Conservation (phyloP, 495 filamentous ascomycete species). For the Chaetomidium leptoderma region DNA sequence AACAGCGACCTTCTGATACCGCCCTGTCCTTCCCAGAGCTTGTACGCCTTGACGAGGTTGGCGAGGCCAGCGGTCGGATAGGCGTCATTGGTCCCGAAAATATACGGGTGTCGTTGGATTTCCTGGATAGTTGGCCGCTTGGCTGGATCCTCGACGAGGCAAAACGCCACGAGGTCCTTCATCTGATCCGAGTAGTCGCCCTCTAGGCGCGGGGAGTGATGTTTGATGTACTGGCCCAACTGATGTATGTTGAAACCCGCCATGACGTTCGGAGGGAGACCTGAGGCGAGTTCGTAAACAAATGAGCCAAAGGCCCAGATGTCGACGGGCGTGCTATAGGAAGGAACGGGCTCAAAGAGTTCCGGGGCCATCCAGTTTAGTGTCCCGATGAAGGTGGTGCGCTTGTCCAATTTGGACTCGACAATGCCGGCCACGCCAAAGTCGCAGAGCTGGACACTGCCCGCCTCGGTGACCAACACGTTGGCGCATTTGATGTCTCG, state of each 20-base stretch:
- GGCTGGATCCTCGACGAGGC: conserved; percentile 68
- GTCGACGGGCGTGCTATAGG: conserved; percentile 71
- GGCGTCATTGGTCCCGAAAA: conserved; percentile 56
- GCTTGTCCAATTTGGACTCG: conserved; percentile 76
- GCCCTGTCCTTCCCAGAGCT: conserved; percentile 78
- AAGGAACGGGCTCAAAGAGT: conserved; percentile 55
- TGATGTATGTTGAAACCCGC: conserved; percentile 45
- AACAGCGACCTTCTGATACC: conserved; percentile 83
- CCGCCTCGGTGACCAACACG: conserved; percentile 82
- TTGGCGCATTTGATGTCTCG: conserved; percentile 96
- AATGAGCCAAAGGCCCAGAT: conserved; percentile 96
- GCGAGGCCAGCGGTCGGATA: conserved; percentile 66
- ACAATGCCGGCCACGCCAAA: conserved; percentile 91
- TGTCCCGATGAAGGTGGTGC: conserved; percentile 90
- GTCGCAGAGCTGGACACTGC: conserved; percentile 85
- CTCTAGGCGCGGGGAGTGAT: conserved; percentile 65
- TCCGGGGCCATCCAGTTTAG: conserved; percentile 98
- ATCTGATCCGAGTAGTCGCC: conserved; percentile 74
- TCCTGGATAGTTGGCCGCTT: conserved; percentile 67
- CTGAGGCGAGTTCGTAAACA: conserved; percentile 85
- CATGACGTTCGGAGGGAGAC: conserved; percentile 66
- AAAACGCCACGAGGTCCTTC: conserved; percentile 72
- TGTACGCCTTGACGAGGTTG: conserved; percentile 76
- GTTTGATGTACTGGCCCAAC: conserved; percentile 59
- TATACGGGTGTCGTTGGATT: conserved; percentile 60